phyloP scores from a whole-genome alignment of 441 rosid genomes.

The Isatis lusitanica region DNA sequence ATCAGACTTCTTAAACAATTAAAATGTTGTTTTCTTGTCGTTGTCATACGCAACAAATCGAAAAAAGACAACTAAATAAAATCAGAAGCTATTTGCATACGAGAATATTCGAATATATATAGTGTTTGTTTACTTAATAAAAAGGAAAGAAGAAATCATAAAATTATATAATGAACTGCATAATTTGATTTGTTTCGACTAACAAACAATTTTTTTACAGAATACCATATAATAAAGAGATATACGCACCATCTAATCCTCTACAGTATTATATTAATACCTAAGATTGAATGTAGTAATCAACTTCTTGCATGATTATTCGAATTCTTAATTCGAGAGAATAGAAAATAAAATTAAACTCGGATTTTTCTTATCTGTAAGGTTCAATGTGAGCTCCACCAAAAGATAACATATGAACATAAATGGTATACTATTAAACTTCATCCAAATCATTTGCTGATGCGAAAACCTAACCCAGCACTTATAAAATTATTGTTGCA shows the following conservation, averaged over 20 bases:
- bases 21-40: conserved; percentile 17
- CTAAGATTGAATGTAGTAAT: neutral
- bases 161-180: neutral
- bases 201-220: neutral
- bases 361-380: neutral
- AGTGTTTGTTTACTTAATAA: neutral
- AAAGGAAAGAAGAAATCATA: neutral
- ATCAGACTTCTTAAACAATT: neutral
- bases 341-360: neutral
- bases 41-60: conserved; percentile 17
- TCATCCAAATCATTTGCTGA: conserved; percentile 19
- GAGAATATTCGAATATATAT: conserved; percentile 3
- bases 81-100: neutral
- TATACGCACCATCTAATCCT: neutral
- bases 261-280: neutral
- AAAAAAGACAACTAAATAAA: neutral
- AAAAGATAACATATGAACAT: neutral
- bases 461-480: conserved; percentile 34
- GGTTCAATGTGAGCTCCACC: conserved; percentile 23
- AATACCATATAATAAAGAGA: neutral
- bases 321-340: neutral
- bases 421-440: neutral
- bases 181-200: neutral
- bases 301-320: neutral
- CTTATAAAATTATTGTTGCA: neutral